Percentiles rank a stretch among this genome's conserved stretches.
Evolutionary conservation across 1,284 basidiomycete genomes (phyloP).

Genomic region (Violaceomyces palustris): DNA sequence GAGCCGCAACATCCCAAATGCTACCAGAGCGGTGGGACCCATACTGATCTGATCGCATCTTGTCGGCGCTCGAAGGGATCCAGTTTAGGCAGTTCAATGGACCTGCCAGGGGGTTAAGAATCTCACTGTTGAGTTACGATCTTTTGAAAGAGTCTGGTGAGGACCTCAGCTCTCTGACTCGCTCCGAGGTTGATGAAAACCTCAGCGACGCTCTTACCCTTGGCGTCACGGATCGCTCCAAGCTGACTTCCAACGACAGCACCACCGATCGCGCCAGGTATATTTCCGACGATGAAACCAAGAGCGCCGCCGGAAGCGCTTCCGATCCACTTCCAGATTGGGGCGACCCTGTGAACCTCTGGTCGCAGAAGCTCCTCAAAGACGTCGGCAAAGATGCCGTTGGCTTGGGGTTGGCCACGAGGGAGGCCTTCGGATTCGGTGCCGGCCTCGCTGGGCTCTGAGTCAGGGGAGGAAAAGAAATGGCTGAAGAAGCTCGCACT

Average conservation of each 20-base stretch:
- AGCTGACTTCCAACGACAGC: slow-evolving; percentile 44
- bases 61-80: no score
- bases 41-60: no score
- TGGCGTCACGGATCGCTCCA: slow-evolving; percentile 50
- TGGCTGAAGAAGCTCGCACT: slow-evolving; percentile 44
- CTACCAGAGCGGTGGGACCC: no score
- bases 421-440: no score
- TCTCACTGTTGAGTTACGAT: slow-evolving; percentile 61
- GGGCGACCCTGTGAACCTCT: slow-evolving; percentile 43
- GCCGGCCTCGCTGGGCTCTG: no score
- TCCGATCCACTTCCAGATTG: slow-evolving; percentile 41
- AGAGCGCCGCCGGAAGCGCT: slow-evolving; percentile 40
- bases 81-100: no score
- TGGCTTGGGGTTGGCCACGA: slow-evolving; percentile 32
- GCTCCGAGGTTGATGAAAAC: slow-evolving; percentile 79
- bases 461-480: slow-evolving; percentile 28
- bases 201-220: slow-evolving; percentile 53
- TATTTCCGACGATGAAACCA: slow-evolving; percentile 45
- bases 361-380: slow-evolving; percentile 51
- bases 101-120: no score
- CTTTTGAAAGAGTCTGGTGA: slow-evolving; percentile 80
- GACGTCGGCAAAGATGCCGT: slow-evolving; percentile 40
- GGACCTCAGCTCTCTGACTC: slow-evolving; percentile 73
- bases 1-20: no score
- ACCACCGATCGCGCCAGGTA: slow-evolving; percentile 43